Base-by-base conservation (phyloP, 2,329 filamentous ascomycete species). In the Epichloe glyceriae region DNA sequence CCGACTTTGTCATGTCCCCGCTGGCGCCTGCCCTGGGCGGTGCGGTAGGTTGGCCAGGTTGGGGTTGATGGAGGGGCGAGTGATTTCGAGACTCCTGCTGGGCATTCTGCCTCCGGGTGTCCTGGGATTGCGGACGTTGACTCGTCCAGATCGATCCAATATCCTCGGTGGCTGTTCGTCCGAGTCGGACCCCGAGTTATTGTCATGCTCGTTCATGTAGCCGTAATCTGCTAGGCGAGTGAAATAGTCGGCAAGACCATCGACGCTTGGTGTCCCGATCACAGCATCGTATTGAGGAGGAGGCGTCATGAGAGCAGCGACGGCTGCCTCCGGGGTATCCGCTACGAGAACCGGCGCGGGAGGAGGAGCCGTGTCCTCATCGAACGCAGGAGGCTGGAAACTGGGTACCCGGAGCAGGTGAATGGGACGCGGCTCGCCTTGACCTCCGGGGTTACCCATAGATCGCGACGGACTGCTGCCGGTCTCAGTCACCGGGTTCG, bases 211-310 rank as follows among this genome's bases (percentile, higher is more conserved):
- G 12, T 64, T 45, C 43, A 10, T 60, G 19, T 70, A 69, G 2
- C 88, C 83, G 51, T 86, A 85, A 56, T 88, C 78, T 0, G 86
- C 86, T 39, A 95, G 69, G 1, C 90, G 80, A 0, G 83, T 74
- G 63, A 96, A 96, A 65, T 96, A 96, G 61, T 95, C 90, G 1
- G 88, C 86, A 45, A 95, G 66, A 0, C 83, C 67, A 70, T 89
- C 66, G 64, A 88, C 73, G 68, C 81, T 74, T 22, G 79, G 72
- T 53, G 78, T 79, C 15, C 84, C 86, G 1, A 93, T 80, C 38
- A 94, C 86, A 3, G 76, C 74, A 53, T 91, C 86, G 63, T 96
- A 95, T 52, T 85, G 81, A 1, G 90, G 90, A 7, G 90, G 90
- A 1, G 89, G 89, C 0, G 88, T 94, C 56, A 86, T 73, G 15